Base-by-base conservation (phyloP, 768 basidiomycete species). In the Mycena vitilis region DNA sequence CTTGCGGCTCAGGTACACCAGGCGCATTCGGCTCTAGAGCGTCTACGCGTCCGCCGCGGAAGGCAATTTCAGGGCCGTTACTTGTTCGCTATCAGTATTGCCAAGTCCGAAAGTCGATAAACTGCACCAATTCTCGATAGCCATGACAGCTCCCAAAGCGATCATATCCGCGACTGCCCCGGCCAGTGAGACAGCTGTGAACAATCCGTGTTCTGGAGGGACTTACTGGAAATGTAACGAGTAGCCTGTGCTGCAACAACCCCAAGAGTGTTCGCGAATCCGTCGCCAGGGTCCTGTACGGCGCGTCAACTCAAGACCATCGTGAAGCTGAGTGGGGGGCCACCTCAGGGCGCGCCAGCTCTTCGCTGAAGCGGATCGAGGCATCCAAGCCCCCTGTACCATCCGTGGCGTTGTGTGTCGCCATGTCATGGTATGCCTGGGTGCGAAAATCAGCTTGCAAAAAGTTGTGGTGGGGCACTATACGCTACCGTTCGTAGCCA, bases 341-440 rank as follows among this genome's bases (percentile, higher is more conserved):
- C 45, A 47, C 45, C 45, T 47, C 45, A 15, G 45, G 45, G 8
- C 45, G 45, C 45, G 45, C 45, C 13, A 16, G 18, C 20, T 47
- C 45, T 18, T 47, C 45, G 45, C 20, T 18, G 20, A 47, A 47
- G 45, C 45, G 45, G 45, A 47, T 47, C 45, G 45, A 47, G 15
- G 45, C 45, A 18, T 47, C 45, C 45, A 47, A 16, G 13, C 45
- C 45, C 3, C 45, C 45, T 8, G 45, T 47, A 47, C 45, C 45
- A 47, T 47, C 12, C 20, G 45, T 47, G 45, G 15, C 20, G 18
- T 47, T 47, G 45, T 47, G 45, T 18, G 45, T 47, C 18, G 45
- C 45, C 45, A 47, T 47, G 18, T 47, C 45, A 47, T 47, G 45
- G 45, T 47, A 47, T 18, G 45, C 45, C 45, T 47, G 45, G 45